Evolutionary conservation across 2,329 filamentous ascomycete species (phyloP).

Genomic region (Pseudocercospora crystallina): DNA sequence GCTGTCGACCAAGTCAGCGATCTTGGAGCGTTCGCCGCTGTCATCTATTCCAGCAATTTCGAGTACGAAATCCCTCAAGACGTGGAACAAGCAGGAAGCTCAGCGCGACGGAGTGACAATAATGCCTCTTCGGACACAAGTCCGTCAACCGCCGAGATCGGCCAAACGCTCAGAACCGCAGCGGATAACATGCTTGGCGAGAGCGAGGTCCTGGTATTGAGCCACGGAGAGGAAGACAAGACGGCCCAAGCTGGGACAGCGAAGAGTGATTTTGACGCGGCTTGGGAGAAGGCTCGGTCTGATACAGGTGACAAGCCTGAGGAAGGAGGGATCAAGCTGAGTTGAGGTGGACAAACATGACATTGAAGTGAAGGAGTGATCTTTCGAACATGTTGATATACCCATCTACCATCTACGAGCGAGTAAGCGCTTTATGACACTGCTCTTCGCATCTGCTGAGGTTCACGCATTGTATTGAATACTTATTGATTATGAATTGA

Average conservation of each 20-base stretch:
- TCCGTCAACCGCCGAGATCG: conserved; percentile 17
- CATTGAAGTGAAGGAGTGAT: too few relatives aligned
- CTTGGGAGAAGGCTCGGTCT: conserved; percentile 21
- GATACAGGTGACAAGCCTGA: not conserved
- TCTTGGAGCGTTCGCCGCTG: conserved; percentile 79
- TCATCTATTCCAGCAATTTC: conserved; percentile 84
- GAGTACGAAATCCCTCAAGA: conserved; percentile 50
- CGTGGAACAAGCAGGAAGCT: conserved; percentile 1
- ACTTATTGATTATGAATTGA: too few relatives aligned
- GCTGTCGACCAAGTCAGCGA: conserved; percentile 75
- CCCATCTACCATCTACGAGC: too few relatives aligned
- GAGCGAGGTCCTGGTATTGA: conserved; percentile 21
- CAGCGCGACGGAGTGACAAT: not conserved
- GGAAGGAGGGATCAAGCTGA: not conserved
- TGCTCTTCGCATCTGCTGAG: too few relatives aligned
- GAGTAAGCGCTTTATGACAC: too few relatives aligned
- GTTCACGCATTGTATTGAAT: too few relatives aligned
- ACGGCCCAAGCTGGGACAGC: conserved; percentile 5
- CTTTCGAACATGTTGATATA: too few relatives aligned
- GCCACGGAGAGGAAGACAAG: conserved; percentile 15
- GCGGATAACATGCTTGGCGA: conserved; percentile 20
- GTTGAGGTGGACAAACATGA: too few relatives aligned
- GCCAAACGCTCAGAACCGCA: conserved; percentile 11
- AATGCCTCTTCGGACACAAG: conserved; percentile 13
- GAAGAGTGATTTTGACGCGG: conserved; percentile 21